phyloP scores from a whole-genome alignment of 2,329 filamentous ascomycete genomes.

The Botrytis fragariae region DNA sequence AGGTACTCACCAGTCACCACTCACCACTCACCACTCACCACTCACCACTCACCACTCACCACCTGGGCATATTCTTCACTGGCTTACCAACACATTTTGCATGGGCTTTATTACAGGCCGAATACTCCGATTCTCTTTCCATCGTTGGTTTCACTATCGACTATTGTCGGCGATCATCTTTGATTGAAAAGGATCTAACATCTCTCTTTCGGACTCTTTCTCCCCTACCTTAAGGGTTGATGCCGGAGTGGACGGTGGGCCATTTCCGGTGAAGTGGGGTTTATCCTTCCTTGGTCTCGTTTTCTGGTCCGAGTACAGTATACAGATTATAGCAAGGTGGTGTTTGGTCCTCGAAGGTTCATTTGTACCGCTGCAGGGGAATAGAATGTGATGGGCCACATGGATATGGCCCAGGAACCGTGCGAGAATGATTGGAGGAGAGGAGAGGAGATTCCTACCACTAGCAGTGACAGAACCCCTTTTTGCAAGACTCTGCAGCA shows the following conservation, averaged over 20 bases:
- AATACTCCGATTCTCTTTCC: neutral
- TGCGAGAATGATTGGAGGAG: slow-evolving; percentile 8
- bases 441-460: neutral
- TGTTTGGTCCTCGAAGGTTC: neutral
- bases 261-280: neutral
- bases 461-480: neutral
- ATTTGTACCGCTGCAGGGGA: neutral
- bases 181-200: neutral
- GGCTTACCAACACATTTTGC: neutral
- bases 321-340: neutral
- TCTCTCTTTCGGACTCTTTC: neutral
- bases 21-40: too few relatives aligned
- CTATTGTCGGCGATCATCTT: neutral
- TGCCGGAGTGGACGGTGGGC: neutral
- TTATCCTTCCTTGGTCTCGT: neutral
- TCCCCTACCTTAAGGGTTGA: neutral
- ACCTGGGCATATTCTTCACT: neutral
- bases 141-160: neutral
- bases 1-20: too few relatives aligned
- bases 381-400: neutral
- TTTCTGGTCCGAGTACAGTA: neutral
- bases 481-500: neutral
- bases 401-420: neutral
- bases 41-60: neutral
- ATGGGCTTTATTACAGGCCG: neutral